phyloP scores from a whole-genome alignment of 768 basidiomycete genomes.

The Suillus plorans region DNA sequence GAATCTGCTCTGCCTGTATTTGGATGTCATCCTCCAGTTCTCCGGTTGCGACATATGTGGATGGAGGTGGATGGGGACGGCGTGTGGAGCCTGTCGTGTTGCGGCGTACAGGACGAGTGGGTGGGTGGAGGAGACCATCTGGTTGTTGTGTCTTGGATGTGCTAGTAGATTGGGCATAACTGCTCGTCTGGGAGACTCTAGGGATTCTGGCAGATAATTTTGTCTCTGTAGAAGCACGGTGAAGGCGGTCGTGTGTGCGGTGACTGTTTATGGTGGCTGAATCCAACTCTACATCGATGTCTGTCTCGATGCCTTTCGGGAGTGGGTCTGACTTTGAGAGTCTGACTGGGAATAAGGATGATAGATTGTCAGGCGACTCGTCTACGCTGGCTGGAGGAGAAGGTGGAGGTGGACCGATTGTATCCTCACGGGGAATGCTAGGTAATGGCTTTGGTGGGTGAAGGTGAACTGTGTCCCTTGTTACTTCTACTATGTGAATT shows the following conservation, averaged over 20 bases:
- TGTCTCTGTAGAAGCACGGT: constrained; percentile 53
- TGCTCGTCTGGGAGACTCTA: constrained; percentile 18
- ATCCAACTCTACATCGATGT: constrained; percentile 21
- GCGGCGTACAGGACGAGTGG: constrained; percentile 52
- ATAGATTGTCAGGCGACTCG: constrained; percentile 21
- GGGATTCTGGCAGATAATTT: constrained; percentile 34
- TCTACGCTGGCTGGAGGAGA: constrained; percentile 48
- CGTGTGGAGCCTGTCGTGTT: constrained; percentile 67
- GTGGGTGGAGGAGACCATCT: constrained; percentile 57
- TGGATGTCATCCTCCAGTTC: constrained; percentile 65
- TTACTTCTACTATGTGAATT: constrained; percentile 55
- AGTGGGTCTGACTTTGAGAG: constrained; percentile 20
- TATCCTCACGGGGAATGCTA: constrained; percentile 25
- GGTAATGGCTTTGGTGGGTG: constrained; percentile 35
- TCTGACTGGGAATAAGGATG: constrained; percentile 27
- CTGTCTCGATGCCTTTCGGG: constrained; percentile 29
- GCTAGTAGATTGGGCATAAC: constrained; percentile 20
- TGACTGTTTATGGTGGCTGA: constrained; percentile 23
- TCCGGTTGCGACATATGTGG: constrained; percentile 39
- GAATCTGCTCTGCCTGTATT: constrained; percentile 84
- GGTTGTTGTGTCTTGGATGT: constrained; percentile 27
- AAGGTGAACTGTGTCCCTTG: constrained; percentile 45
- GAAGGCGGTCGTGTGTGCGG: constrained; percentile 30
- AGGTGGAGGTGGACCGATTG: constrained; percentile 57
- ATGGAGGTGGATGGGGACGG: constrained; percentile 29